Base-by-base conservation (phyloP, 2,329 filamentous ascomycete genomes). In the Thermoascus crustaceus region DNA sequence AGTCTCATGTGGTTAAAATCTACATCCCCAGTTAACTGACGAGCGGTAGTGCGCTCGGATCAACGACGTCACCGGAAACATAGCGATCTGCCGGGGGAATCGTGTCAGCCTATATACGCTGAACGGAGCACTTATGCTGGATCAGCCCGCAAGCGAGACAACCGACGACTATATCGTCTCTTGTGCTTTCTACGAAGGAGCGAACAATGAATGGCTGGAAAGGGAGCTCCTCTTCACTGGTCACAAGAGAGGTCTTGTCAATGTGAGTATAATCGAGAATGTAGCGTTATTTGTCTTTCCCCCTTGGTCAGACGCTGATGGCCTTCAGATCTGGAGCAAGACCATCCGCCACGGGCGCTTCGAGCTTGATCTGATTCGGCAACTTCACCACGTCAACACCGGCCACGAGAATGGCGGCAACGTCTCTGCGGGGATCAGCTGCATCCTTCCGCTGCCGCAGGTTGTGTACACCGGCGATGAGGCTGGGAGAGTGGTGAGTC, bases 391-490 rank as follows among this genome's bases (percentile, higher is more conserved):
- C 55, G 69, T 79, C 24, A 85, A 94, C 52, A 65, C 68, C 33
- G 76, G 72, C 46, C 77, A 75, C 32, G 80, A 71, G 71, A 66
- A 75, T 55, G 62, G 77, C 52, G 48, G 58, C 22, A 73, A 72
- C 43, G 68, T 67, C 39, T 55, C 49, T 25, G 80, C 82, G 2
- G 80, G 81, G 0, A 88, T 96, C 41, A 94, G 84, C 23, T 93
- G 84, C 54, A 83, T 98, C 34, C 71, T 84, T 38, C 83, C 89
- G 2, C 83, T 88, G 73, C 78, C 85, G 35, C 80, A 82, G 43
- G 74, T 81, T 42, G 79, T 96, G 7, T 96, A 95, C 61, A 94
- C 88, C 0, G 91, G 89, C 3, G 91, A 96, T 64, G 91, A 96
- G 45, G 82, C 87, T 44, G 91, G 91, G 19, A 74, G 80, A 68